Evolutionary conservation across 768 basidiomycete species (phyloP).

Genomic region (Sarcodon aspratus): DNA sequence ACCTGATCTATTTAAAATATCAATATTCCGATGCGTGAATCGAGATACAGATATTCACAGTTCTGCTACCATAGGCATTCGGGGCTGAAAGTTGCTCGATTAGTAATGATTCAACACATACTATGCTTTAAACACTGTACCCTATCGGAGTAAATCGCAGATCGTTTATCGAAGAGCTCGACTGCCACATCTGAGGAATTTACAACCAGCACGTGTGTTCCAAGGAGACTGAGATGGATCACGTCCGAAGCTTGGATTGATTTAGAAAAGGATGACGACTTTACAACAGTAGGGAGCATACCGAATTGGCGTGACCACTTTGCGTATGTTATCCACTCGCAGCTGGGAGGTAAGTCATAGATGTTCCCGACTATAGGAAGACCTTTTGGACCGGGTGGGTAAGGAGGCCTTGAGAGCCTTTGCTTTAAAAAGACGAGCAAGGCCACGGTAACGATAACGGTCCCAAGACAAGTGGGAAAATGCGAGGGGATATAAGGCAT

Average conservation of each 20-base stretch:
- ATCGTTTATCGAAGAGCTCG: conserved; percentile 19
- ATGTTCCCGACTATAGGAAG: conserved; percentile 14
- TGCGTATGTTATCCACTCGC: too few species aligned
- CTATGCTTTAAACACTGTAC: background rate
- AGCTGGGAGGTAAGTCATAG: conserved; percentile 13
- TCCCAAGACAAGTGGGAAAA: too few species aligned
- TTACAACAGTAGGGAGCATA: conserved; percentile 3
- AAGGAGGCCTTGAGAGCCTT: conserved; percentile 20
- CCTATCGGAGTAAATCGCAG: conserved; percentile 18
- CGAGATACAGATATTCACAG: too few species aligned
- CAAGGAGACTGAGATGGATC: conserved; percentile 14
- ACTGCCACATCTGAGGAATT: conserved; percentile 15
- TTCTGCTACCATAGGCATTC: too few species aligned
- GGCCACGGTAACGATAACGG: background rate
- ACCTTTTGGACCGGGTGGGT: conserved; percentile 16
- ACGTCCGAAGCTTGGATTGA: conserved; percentile 17
- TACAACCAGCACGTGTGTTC: conserved; percentile 17
- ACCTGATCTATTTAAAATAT: too few species aligned
- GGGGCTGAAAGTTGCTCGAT: too few species aligned
- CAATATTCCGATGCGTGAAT: too few species aligned
- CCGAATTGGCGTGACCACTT: conserved; percentile 15
- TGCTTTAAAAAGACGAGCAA: conserved; percentile 13
- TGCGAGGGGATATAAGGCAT: too few species aligned
- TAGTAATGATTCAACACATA: too few species aligned
- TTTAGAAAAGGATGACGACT: too few species aligned